Base-by-base conservation (phyloP, 1,284 basidiomycete genomes). In the Waitea zeae region DNA sequence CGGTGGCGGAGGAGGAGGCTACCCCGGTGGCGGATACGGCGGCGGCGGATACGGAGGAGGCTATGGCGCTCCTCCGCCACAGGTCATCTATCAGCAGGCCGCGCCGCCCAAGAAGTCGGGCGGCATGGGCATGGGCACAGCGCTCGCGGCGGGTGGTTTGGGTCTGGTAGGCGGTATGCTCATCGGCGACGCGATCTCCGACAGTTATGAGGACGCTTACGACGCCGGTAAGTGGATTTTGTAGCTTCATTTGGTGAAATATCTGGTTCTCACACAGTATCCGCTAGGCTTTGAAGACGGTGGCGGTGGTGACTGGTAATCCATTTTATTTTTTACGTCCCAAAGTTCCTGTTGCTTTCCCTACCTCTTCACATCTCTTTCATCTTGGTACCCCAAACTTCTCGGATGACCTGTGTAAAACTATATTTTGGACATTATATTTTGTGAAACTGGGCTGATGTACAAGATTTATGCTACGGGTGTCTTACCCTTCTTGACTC, bases 121-220 rank as follows among this genome's bases (percentile, higher is more conserved):
- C 31, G 59, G 62, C 9, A 55, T 60, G 34, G 62, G 64, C 1
- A 52, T 62, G 50, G 63, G 64, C 13, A 51, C 50, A 2, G 52
- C 55, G 29, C 42, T 61, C 9, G 49, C 56, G 31, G 51, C 54
- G 27, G 62, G 63, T 42, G 73, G 61, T 43, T 73, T 57, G 14
- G 74, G 73, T 43, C 46, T 78, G 12, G 45, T 74, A 15, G 75
- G 65, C 31, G 75, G 76, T 41, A 55, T 56, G 3, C 46, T 79
- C 32, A 44, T 77, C 20, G 62, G 46, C 32, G 15, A 30, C 9
- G 29, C 29, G 29, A 7, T 30, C 9, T 11, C 9, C 9, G 29
- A 9, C 29, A 11, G 11, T 7, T 6, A 30, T 11, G 9, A 15
- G 29, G 14, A 15, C 29, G 7, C 9, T 17, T 7, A 7, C 14